Percentiles rank a stretch among this genome's conserved stretches.
phyloP scores from a whole-genome alignment of 2,329 filamentous ascomycete genomes.

The Fusarium poae region DNA sequence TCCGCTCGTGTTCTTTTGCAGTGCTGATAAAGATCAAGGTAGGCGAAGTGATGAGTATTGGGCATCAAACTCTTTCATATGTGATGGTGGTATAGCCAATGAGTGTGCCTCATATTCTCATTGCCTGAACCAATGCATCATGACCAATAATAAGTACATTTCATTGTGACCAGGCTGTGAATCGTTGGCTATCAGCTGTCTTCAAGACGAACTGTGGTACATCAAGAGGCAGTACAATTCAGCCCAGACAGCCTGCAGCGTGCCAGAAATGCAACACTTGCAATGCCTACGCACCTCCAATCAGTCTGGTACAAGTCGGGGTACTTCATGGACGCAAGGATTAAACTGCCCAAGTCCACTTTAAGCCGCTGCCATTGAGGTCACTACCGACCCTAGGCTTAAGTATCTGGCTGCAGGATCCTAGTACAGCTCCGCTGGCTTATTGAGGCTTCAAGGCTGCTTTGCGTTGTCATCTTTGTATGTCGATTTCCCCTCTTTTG shows the following conservation, averaged over 20 bases:
- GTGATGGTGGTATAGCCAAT: not conserved
- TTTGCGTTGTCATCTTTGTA: slow-evolving; percentile 17
- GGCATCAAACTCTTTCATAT: not conserved
- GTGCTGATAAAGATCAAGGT: not conserved
- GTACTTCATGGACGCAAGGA: slow-evolving; percentile 36
- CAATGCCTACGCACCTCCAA: not conserved
- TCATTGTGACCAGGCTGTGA: slow-evolving; percentile 7
- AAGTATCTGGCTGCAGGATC: slow-evolving; percentile 21
- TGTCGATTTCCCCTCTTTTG: slow-evolving; percentile 28
- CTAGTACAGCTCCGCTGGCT: slow-evolving; percentile 13
- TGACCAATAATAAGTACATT: slow-evolving; percentile 6
- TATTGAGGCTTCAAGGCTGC: slow-evolving; percentile 21
- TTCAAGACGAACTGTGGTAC: slow-evolving; percentile 7
- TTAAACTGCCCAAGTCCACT: slow-evolving; percentile 29
- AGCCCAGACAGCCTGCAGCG: slow-evolving; percentile 19
- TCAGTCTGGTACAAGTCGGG: slow-evolving; percentile 19
- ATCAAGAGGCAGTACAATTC: slow-evolving; percentile 9
- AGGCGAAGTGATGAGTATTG: not conserved
- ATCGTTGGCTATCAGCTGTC: slow-evolving; percentile 18
- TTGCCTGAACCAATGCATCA: slow-evolving; percentile 10
- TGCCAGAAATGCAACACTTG: slow-evolving; percentile 1
- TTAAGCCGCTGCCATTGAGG: slow-evolving; percentile 41
- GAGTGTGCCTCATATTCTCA: slow-evolving; percentile 11
- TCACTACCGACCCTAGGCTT: slow-evolving; percentile 20
- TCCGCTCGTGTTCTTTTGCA: not conserved